Percentiles rank a stretch among this genome's conserved stretches.
Conservation (phyloP, 352 stramenopile genomes). For the Globisporangium carolinianum region DNA sequence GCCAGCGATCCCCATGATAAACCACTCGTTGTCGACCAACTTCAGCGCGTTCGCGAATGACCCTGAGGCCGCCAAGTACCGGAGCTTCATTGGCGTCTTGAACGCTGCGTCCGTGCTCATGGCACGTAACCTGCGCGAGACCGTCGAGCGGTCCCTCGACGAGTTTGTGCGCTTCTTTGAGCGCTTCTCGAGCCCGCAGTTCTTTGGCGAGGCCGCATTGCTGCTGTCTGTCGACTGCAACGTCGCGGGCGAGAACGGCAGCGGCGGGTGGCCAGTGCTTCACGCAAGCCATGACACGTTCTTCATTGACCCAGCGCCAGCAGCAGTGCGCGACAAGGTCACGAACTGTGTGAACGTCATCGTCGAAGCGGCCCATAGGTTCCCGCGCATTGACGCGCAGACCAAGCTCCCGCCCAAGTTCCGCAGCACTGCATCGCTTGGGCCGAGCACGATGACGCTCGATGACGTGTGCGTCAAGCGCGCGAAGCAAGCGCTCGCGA, state of each 20-base stretch:
- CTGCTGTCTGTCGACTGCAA: constrained; percentile 54
- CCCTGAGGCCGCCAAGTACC: constrained; percentile 34
- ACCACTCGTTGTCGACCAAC: constrained; percentile 4
- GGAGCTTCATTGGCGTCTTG: constrained; percentile 63
- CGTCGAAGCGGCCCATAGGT: constrained; percentile 81
- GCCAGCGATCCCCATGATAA: neutral
- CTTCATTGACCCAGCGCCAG: constrained; percentile 51
- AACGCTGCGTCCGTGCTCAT: constrained; percentile 85
- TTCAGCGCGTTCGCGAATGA: constrained; percentile 20
- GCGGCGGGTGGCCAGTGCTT: neutral
- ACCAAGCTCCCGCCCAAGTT: constrained; percentile 66
- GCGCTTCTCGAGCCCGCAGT: constrained; percentile 45
- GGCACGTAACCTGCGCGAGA: constrained; percentile 83
- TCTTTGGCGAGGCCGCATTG: constrained; percentile 50
- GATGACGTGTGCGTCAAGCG: constrained; percentile 75
- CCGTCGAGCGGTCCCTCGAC: constrained; percentile 76
- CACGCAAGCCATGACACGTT: constrained; percentile 33
- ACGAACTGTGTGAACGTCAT: constrained; percentile 54
- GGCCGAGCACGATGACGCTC: constrained; percentile 73
- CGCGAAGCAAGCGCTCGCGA: constrained; percentile 49
- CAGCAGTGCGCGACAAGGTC: constrained; percentile 54
- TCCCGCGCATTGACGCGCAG: constrained; percentile 84
- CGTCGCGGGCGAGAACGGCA: constrained; percentile 3
- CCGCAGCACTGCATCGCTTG: constrained; percentile 52
- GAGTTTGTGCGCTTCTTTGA: constrained; percentile 73